A percentile compares a stretch with the other conserved stretches of the same genome.
phyloP scores from a whole-genome alignment of 164 flowering plant genomes.

The Kalanchoe fedtschenkoi region DNA sequence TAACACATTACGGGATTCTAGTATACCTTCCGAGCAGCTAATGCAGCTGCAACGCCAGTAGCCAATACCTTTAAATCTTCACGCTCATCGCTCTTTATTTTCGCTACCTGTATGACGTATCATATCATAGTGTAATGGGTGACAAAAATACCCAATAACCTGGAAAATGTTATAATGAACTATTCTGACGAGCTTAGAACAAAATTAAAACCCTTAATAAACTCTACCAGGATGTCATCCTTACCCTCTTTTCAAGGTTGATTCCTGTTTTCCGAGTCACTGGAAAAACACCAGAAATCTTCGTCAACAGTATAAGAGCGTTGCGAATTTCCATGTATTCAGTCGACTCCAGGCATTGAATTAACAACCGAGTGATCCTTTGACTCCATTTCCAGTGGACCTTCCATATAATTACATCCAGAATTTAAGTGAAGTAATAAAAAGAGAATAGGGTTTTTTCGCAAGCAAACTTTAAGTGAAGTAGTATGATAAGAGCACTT shows the following conservation, averaged over 20 bases:
- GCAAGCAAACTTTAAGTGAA: not conserved
- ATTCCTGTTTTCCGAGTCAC: constrained; percentile 92
- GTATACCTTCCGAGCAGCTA: constrained; percentile 83
- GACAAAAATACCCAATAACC: not conserved
- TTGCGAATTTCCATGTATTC: constrained; percentile 98
- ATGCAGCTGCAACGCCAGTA: constrained; percentile 94
- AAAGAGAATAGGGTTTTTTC: not conserved
- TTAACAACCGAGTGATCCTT: constrained; percentile 71
- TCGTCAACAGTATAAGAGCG: constrained; percentile 83
- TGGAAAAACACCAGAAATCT: constrained; percentile 88
- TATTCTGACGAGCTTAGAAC: too few species aligned
- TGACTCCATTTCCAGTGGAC: constrained; percentile 99
- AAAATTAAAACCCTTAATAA: not conserved
- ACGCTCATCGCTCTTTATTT: constrained; percentile 89
- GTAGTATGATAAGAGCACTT: not conserved
- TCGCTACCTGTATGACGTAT: constrained; percentile 49
- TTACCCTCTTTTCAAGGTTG: constrained; percentile 94
- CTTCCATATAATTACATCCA: constrained; percentile 18
- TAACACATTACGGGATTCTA: too few species aligned
- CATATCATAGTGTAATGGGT: too few species aligned
- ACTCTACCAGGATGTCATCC: not conserved
- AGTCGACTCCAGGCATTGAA: constrained; percentile 88
- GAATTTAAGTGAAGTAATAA: not conserved
- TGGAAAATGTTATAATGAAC: too few species aligned
- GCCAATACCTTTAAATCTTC: constrained; percentile 99